phyloP scores from a whole-genome alignment of 2,329 filamentous ascomycete species.

The Aschersonia sp. region DNA sequence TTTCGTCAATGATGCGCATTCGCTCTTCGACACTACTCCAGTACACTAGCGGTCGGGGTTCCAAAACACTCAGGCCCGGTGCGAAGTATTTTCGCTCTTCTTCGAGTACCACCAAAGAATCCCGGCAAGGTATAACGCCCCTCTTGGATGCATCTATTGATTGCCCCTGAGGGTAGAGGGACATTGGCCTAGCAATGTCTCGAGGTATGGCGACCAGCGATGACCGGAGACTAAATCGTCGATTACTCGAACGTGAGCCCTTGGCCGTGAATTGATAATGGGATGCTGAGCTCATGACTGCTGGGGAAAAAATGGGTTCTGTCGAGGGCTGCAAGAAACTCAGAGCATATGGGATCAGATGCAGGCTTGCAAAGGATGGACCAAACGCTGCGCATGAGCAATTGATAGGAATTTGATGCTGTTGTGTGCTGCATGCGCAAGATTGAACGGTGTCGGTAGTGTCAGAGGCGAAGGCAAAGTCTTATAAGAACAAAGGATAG shows the following conservation, averaged over 20 bases:
- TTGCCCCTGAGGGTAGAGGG: conserved; percentile 20
- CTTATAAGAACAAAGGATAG: no score
- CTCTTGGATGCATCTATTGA: conserved; percentile 39
- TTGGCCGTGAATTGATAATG: not conserved
- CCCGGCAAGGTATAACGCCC: conserved; percentile 42
- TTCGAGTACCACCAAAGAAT: conserved; percentile 40
- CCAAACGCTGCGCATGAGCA: no score
- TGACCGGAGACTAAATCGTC: not conserved
- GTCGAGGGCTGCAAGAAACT: no score
- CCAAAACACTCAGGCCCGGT: conserved; percentile 39
- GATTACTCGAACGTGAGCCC: not conserved
- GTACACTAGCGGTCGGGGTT: conserved; percentile 47
- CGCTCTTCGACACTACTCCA: conserved; percentile 49
- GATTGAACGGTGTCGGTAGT: no score
- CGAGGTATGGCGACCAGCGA: not conserved
- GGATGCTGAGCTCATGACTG: no score
- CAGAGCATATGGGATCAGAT: no score
- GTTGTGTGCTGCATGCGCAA: no score
- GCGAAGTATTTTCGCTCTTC: conserved; percentile 39
- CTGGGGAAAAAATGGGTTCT: no score
- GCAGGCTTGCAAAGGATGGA: no score
- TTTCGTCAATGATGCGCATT: conserved; percentile 18
- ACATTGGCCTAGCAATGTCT: not conserved
- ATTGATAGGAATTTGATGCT: no score
- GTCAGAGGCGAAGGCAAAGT: no score